These are phyloP conservation scores for Ilex paraguariensis DNA, from an alignment of 305 asterid species.

Conservation along the genomic window DNA sequence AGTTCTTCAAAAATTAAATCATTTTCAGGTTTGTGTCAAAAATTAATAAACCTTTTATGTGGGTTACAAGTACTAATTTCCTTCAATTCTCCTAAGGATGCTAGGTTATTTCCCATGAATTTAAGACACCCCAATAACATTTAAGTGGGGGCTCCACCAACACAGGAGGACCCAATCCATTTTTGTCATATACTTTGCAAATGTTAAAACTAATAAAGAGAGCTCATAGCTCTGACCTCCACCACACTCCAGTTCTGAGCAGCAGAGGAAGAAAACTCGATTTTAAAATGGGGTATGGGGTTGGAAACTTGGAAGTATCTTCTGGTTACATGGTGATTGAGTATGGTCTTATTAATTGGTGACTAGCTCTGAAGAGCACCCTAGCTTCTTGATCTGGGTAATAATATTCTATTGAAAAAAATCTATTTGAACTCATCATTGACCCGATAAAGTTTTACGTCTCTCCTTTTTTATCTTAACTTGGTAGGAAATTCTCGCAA, in stretches of 20 bases:
- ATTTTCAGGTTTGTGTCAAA: not conserved
- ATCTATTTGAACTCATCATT: too few species aligned
- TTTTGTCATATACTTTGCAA: not conserved
- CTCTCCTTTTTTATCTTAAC: too few species aligned
- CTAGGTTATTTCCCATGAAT: too few species aligned
- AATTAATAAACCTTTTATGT: too few species aligned
- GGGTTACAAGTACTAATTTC: not conserved
- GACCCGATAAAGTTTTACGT: too few species aligned
- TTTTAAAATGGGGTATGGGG: not conserved
- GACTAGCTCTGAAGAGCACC: slow-evolving; percentile 6
- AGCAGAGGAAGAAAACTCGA: not conserved
- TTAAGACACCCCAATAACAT: too few species aligned
- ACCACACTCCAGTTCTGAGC: not conserved
- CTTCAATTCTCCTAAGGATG: too few species aligned
- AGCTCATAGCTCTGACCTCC: not conserved
- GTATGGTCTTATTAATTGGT: too few species aligned
- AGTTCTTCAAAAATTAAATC: too few species aligned
- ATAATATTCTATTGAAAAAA: slow-evolving; percentile 8
- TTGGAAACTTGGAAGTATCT: too few species aligned
- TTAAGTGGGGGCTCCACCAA: not conserved
- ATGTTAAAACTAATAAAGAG: not conserved
- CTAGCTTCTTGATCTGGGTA: slow-evolving; percentile 26
- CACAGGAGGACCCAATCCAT: not conserved
- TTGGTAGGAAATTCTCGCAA: slow-evolving; percentile 2
- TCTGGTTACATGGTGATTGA: too few species aligned